Conservation (phyloP, 495 filamentous ascomycete genomes). For the Cercophora scortea region DNA sequence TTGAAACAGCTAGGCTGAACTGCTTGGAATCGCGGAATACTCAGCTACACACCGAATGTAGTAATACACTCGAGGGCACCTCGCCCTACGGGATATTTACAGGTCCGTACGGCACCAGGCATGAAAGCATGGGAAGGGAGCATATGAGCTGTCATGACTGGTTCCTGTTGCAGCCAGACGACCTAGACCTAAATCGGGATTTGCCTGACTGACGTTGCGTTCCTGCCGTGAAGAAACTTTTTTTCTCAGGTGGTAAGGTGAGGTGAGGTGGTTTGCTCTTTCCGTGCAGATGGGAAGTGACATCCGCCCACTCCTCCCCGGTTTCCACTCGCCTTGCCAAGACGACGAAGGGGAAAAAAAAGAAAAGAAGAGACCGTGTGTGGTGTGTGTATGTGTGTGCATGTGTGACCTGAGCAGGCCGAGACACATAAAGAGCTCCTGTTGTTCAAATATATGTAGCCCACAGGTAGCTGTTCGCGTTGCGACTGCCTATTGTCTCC, state of each 20-base stretch:
- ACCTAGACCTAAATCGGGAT: no score
- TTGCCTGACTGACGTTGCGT: no score
- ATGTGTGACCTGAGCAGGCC: not conserved
- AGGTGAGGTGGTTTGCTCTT: not conserved
- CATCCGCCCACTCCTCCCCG: constrained; percentile 6
- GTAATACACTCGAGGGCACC: no score
- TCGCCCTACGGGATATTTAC: no score
- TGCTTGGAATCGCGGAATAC: no score
- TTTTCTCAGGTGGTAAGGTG: not conserved
- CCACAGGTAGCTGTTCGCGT: not conserved
- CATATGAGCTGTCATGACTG: no score
- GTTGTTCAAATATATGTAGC: not conserved
- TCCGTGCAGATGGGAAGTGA: not conserved
- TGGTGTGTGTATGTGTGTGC: not conserved
- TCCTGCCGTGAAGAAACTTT: not conserved
- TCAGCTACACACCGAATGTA: no score
- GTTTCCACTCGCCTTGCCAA: constrained; percentile 6
- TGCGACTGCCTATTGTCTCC: no score
- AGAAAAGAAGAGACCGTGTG: constrained; percentile 5
- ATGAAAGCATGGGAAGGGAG: no score
- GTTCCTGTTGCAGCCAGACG: no score
- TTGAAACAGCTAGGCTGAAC: no score
- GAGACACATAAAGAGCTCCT: not conserved
- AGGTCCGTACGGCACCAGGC: no score
- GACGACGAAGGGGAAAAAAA: constrained; percentile 15